Evolutionary conservation across 495 filamentous ascomycete species (phyloP), one percentile per base, ranked within the genome.

Genomic region (Penicillium bialowiezense): DNA sequence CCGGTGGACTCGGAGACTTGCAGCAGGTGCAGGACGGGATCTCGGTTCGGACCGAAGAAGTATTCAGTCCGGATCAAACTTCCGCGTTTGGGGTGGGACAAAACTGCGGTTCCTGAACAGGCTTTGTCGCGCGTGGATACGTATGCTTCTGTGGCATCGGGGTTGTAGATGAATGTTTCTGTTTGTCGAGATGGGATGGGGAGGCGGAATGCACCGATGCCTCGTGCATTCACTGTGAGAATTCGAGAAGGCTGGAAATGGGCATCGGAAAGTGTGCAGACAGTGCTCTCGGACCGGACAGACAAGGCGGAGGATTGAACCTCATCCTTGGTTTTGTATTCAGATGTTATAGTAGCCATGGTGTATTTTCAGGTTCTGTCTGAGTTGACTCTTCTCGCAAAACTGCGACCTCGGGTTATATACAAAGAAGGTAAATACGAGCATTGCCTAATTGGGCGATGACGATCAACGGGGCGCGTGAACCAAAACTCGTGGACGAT

Each of bases 41-140:
- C 53, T 6, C 66, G 62, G 20, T 64, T 64, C 10, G 77, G 78
- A 1, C 76, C 76, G 54, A 75, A 79, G 47, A 69, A 70, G 59
- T 81, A 81, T 2, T 66, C 73, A 1, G 77, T 79, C 3, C 53
- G 65, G 41, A 67, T 64, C 2, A 77, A 37, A 37, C 26, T 41
- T 6, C 57, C 66, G 28, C 39, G 40, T 15, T 54, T 55, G 6
- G 57, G 56, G 48, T 53, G 53, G 7, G 56, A 55, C 17, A 69
- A 54, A 24, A 62, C 57, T 26, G 56, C 69, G 46, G 63, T 70
- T 2, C 80, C 79, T 1, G 74, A 78, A 52, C 59, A 55, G 35
- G 58, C 64, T 2, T 51, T 48, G 10, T 67, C 67, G 14, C 79
- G 75, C 10, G 68, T 58, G 19, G 73, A 79, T 17, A 67, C 44